A percentile compares a stretch with the other conserved stretches of the same genome.
Evolutionary conservation across 768 basidiomycete species (phyloP).

Genomic region (Epithele typhae): DNA sequence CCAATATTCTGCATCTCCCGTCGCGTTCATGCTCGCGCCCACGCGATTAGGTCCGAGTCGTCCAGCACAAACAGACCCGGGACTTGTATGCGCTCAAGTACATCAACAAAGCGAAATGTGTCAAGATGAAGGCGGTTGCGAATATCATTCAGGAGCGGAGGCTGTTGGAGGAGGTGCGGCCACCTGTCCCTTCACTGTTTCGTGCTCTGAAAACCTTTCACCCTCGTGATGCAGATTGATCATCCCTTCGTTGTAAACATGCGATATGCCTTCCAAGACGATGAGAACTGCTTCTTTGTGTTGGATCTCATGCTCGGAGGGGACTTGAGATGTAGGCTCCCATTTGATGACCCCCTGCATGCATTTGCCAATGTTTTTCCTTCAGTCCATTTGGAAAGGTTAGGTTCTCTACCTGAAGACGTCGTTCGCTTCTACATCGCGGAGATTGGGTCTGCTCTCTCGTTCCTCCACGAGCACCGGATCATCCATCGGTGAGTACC

Average conservation of each 20-base stretch:
- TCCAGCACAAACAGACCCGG: constrained; percentile 98
- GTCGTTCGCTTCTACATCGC: constrained; percentile 86
- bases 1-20: constrained; percentile 5
- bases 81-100: constrained; percentile 97
- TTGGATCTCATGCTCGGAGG: constrained; percentile 96
- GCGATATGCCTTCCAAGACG: constrained; percentile 96
- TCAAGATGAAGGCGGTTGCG: constrained; percentile 97
- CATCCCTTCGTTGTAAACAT: constrained; percentile 94
- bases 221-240: constrained; percentile 60
- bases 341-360: no score
- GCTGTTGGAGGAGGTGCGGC: constrained; percentile 85
- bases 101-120: constrained; percentile 97
- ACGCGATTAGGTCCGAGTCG: constrained; percentile 97
- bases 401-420: constrained; percentile 71
- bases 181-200: neutral
- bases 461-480: constrained; percentile 86
- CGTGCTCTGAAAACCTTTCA: constrained; percentile 19
- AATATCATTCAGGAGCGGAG: constrained; percentile 97
- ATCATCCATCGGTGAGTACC: constrained; percentile 87
- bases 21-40: constrained; percentile 9
- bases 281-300: constrained; percentile 98
- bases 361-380: constrained; percentile 9
- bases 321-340: constrained; percentile 80
- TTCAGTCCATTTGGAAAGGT: constrained; percentile 82
- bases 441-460: constrained; percentile 81